Conservation (phyloP, 352 stramenopile genomes). For the Phytophthora citrophthora region DNA sequence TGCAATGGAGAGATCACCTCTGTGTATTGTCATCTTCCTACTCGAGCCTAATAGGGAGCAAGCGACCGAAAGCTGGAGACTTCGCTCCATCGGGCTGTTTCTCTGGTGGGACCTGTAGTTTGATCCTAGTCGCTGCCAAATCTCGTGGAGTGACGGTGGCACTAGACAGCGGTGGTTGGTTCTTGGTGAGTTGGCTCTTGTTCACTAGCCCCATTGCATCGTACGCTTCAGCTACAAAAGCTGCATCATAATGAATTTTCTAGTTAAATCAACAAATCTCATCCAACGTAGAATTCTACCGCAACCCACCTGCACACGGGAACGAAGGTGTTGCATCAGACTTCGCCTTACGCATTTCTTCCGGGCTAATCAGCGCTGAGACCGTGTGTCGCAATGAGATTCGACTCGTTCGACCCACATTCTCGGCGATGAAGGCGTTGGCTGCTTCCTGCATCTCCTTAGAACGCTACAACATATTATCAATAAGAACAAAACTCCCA, state of each 20-base stretch:
- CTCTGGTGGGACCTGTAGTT: conserved; percentile 34
- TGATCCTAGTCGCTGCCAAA: conserved; percentile 51
- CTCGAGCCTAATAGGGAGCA: conserved; percentile 75
- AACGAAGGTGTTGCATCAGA: conserved; percentile 35
- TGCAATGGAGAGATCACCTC: conserved; percentile 2
- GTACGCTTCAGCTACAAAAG: conserved; percentile 74
- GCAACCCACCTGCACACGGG: conserved; percentile 51
- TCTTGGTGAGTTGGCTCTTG: conserved; percentile 41
- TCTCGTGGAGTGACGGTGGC: conserved; percentile 56
- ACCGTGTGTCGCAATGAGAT: conserved; percentile 67
- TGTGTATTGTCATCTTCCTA: conserved; percentile 21
- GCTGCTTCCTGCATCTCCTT: conserved; percentile 70
- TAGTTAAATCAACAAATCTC: neutral
- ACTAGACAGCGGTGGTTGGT: conserved; percentile 35
- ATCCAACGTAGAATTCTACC: neutral
- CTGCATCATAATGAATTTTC: conserved; percentile 24
- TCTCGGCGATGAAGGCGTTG: conserved; percentile 59
- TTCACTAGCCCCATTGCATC: conserved; percentile 68
- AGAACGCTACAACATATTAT: conserved; percentile 43
- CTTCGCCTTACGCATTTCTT: conserved; percentile 24
- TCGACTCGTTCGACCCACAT: conserved; percentile 62
- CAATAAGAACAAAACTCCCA: conserved; percentile 3
- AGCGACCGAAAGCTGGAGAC: conserved; percentile 42
- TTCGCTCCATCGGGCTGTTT: conserved; percentile 14
- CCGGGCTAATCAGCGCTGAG: conserved; percentile 52